Evolutionary conservation across 805 yeast genomes (phyloP), one percentile per base, ranked within the genome.

Genomic region (Isabelozyma rhagii): DNA sequence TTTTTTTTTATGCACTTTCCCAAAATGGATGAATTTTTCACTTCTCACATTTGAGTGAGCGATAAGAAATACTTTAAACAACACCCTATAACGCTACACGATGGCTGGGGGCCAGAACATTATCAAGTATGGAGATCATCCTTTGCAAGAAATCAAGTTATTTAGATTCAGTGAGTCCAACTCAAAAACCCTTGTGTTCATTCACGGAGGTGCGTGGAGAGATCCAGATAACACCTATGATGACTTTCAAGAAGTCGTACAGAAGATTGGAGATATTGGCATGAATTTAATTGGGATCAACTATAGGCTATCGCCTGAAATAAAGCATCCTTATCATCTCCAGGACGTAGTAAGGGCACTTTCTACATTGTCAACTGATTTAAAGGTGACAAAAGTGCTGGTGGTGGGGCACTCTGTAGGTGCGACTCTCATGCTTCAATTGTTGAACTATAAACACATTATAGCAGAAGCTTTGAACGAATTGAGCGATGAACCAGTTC

Each of bases 161-260:
- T 70, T 66, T 52, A 55, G 58, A n/a, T 53, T 52, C 41, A 50
- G 44, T 14, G 47, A 48, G 2, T 11, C 18, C 7, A 49, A 52
- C n/a, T 44, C 45, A 17, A 48, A 60, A 2, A 64, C 79, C 15
- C 47, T 81, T 5, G 75, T 88, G 0, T 84, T 82, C 55, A 77
- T 89, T 39, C 97, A 89, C 66, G 97, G 97, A 1, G 97, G 97
- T 0, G 96, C 91, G 0, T 89, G 96, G 96, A 74, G 89, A 52
- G 96, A 87, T 59, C 80, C 83, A 1, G 61, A 53, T 3, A 84
- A 85, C 60, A 84, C 91, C 0, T 76, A 68, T 27, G 65, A 75
- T 39, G 93, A 86, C 57, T 82, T 80, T 47, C 69, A 68, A 8
- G 55, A 54, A 10, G 50, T 83, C 42, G 54, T 65, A 18, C 38